These are phyloP conservation scores for bread wheat (Triticum aestivum) DNA, from an alignment of 176 grass and related monocot genomes.

Conservation along the genomic window IWGSC_CS_RefSeq_v2.1 NC_057799.1:487949644-487950143, in stretches of 20 bases:
- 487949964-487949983: slow-evolving; percentile 12
- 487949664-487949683: neutral
- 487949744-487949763: neutral
- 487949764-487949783: neutral
- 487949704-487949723: neutral
- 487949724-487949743: neutral
- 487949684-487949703: neutral
- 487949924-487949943: neutral
- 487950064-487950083: neutral
- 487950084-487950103: neutral
- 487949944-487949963: neutral
- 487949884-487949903: neutral
- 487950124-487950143: neutral
- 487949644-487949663: neutral
- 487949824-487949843: slow-evolving; percentile 14
- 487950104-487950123: neutral
- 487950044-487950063: neutral
- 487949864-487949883: slow-evolving; percentile 17
- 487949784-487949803: neutral
- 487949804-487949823: slow-evolving; percentile 24
- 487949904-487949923: neutral
- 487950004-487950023: neutral
- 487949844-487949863: slow-evolving; percentile 29
- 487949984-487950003: neutral
- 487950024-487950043: neutral